Percentiles rank a stretch among this genome's conserved stretches.
Conservation (phyloP, 2,329 filamentous ascomycete genomes). For the Pseudonectria foliicola region DNA sequence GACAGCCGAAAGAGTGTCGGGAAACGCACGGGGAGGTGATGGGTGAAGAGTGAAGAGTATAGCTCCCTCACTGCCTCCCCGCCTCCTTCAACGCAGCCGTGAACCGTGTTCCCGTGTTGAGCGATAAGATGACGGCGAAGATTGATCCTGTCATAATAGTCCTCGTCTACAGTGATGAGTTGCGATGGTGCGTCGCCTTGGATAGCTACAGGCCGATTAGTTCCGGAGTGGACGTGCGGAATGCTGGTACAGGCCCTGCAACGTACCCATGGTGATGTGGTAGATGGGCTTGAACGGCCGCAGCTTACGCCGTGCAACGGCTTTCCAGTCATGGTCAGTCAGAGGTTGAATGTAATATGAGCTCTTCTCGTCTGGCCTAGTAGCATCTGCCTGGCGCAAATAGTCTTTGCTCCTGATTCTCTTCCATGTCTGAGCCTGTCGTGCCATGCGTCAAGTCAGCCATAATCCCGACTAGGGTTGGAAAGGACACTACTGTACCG, state of each 20-base stretch:
- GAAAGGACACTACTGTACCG: slow-evolving; percentile 6
- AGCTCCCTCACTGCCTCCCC: slow-evolving; percentile 38
- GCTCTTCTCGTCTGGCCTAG: slow-evolving; percentile 3
- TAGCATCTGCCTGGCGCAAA: background rate
- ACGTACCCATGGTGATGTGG: slow-evolving; percentile 47
- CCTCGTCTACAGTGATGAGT: slow-evolving; percentile 44
- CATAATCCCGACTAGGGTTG: background rate
- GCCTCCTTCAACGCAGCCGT: slow-evolving; percentile 35
- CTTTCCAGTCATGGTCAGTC: slow-evolving; percentile 33
- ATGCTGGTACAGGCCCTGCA: background rate
- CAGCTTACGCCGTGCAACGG: slow-evolving; percentile 30
- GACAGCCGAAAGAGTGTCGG: slow-evolving; percentile 40
- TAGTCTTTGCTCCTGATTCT: slow-evolving; percentile 6
- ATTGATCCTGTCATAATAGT: slow-evolving; percentile 40
- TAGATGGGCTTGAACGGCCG: slow-evolving; percentile 46
- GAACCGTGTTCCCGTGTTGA: slow-evolving; percentile 31
- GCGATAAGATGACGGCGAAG: slow-evolving; percentile 32
- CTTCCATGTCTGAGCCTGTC: slow-evolving; percentile 16
- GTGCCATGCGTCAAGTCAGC: background rate
- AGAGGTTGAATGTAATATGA: slow-evolving; percentile 16
- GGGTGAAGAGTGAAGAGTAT: slow-evolving; percentile 39
- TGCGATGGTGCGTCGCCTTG: slow-evolving; percentile 37
- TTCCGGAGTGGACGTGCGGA: too few relatives aligned
- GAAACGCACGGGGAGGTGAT: slow-evolving; percentile 42
- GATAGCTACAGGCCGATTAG: slow-evolving; percentile 28